phyloP scores from a whole-genome alignment of 371 early-diverging fungal species.

The Syncephalis plumigaleata region DNA sequence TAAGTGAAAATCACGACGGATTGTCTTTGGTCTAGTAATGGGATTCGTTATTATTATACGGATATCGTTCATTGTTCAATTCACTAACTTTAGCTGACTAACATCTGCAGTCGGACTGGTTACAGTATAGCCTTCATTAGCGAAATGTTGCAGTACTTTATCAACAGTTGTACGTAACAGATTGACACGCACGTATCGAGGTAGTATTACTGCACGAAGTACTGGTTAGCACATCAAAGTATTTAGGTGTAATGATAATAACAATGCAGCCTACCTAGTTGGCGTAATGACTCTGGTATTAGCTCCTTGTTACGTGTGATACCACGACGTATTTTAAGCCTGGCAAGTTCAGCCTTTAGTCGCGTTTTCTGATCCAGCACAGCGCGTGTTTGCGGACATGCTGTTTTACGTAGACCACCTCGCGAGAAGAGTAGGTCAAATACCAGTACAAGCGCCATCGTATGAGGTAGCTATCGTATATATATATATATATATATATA shows the following conservation, averaged over 20 bases:
- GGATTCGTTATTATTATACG: background rate
- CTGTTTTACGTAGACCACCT: constrained; percentile 46
- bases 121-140: constrained; percentile 32
- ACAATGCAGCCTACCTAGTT: constrained; percentile 3
- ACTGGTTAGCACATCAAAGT: no score
- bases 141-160: constrained; percentile 42
- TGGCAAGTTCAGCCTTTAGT: constrained; percentile 55
- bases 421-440: constrained; percentile 72
- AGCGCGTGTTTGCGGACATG: constrained; percentile 38
- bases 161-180: constrained; percentile 42
- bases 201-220: constrained; percentile 24
- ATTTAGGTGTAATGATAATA: background rate
- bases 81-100: constrained; percentile 14
- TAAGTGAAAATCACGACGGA: constrained; percentile 52
- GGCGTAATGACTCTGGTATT: background rate
- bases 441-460: constrained; percentile 40
- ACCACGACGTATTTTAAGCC: constrained; percentile 45
- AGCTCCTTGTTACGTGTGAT: constrained; percentile 47
- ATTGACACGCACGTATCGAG: constrained; percentile 63
- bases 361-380: constrained; percentile 44
- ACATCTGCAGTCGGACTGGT: constrained; percentile 19
- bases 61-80: background rate
- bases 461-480: background rate
- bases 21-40: constrained; percentile 10
- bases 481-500: no score